Conservation (phyloP, 2,329 filamentous ascomycete genomes). For the Tolypocladium nubicola region DNA sequence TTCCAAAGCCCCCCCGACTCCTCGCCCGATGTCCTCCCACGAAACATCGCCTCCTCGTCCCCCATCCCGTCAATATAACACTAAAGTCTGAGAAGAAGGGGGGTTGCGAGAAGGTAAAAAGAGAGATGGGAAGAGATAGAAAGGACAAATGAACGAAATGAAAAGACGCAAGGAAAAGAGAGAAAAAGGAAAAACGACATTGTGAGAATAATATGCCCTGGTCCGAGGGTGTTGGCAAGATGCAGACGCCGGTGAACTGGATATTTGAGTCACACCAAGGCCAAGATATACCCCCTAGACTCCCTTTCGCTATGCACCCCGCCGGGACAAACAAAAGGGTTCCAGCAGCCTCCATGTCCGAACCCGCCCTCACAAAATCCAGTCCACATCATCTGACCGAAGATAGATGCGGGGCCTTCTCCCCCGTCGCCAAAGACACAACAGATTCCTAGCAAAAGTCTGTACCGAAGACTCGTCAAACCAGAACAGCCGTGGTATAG, state of each 20-base stretch:
- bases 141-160: not conserved
- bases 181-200: constrained; percentile 1
- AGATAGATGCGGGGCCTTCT: constrained; percentile 9
- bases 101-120: not conserved
- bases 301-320: constrained; percentile 34
- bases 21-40: constrained; percentile 2
- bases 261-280: constrained; percentile 23
- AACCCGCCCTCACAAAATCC: constrained; percentile 6
- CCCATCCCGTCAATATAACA: not conserved
- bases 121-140: not conserved
- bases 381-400: constrained; percentile 8
- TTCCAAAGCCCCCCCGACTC: constrained; percentile 5
- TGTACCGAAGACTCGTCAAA: constrained; percentile 21
- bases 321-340: constrained; percentile 26
- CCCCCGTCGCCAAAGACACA: constrained; percentile 19
- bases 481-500: constrained; percentile 25
- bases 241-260: constrained; percentile 16
- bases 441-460: constrained; percentile 17
- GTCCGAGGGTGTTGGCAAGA: not conserved
- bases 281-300: constrained; percentile 28
- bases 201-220: constrained; percentile 1
- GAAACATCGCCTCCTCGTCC: not conserved
- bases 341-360: constrained; percentile 28
- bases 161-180: not conserved
- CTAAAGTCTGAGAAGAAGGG: not conserved